Percentiles rank a stretch among this genome's conserved stretches.
Conservation (phyloP, 2,329 filamentous ascomycete species). For the Aspergillus chevalieri region DNA sequence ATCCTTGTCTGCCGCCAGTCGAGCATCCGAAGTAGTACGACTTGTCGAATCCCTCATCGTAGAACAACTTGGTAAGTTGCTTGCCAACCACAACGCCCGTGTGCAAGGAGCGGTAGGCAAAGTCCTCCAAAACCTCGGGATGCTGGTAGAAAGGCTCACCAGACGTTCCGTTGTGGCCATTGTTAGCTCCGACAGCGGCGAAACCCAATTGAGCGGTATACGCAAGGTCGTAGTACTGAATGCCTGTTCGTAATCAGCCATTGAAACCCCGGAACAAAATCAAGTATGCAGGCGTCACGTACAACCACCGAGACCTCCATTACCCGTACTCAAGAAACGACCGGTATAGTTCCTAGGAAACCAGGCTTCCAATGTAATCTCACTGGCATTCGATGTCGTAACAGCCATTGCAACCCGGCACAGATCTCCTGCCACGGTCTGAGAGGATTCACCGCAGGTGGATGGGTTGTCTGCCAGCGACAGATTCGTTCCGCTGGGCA, state of each 20-base stretch:
- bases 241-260: conserved; percentile 26
- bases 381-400: conserved; percentile 38
- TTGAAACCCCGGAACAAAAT: background rate
- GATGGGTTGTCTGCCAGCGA: conserved; percentile 32
- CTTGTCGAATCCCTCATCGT: conserved; percentile 35
- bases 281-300: conserved; percentile 10
- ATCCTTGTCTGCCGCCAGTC: conserved; percentile 44
- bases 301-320: conserved; percentile 46
- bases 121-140: conserved; percentile 43
- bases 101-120: conserved; percentile 42
- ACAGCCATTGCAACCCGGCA: conserved; percentile 41
- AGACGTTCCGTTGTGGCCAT: conserved; percentile 45
- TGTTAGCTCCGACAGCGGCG: conserved; percentile 44
- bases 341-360: conserved; percentile 42
- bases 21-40: conserved; percentile 47
- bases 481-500: conserved; percentile 33
- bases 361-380: conserved; percentile 45
- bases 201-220: conserved; percentile 42
- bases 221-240: conserved; percentile 40
- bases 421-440: conserved; percentile 31
- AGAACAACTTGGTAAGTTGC: conserved; percentile 35
- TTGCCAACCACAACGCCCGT: conserved; percentile 37
- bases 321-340: conserved; percentile 45
- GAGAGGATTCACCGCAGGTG: conserved; percentile 28
- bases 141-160: conserved; percentile 45